These are phyloP conservation scores for Diaporthe sp. DNA, from an alignment of 2,329 filamentous ascomycete species.

Conservation along the genomic window DNA sequence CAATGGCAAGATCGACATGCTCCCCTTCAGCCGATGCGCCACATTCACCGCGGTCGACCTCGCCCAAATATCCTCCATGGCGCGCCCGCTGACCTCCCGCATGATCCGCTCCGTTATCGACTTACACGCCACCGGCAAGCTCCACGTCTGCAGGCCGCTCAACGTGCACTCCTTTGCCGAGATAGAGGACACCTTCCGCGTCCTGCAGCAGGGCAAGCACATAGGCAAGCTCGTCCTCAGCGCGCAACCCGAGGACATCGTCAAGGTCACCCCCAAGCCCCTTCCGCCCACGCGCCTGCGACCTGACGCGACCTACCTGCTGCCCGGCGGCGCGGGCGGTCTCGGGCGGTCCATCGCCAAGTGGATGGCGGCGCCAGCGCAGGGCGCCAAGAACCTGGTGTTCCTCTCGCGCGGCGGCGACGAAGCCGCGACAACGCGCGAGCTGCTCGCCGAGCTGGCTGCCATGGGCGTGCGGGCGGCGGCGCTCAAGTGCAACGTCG, in stretches of 20 bases:
- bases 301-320: constrained; percentile 48
- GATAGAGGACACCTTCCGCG: constrained; percentile 55
- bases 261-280: constrained; percentile 42
- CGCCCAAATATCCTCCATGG: constrained; percentile 20
- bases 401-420: constrained; percentile 49
- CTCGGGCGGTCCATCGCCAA: constrained; percentile 49
- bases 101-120: constrained; percentile 34
- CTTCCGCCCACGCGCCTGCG: constrained; percentile 38
- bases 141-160: constrained; percentile 35
- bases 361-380: constrained; percentile 47
- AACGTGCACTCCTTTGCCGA: constrained; percentile 37
- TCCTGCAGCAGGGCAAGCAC: constrained; percentile 48
- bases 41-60: constrained; percentile 51
- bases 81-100: constrained; percentile 19
- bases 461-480: constrained; percentile 44
- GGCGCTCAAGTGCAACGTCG: constrained; percentile 48
- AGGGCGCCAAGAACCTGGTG: constrained; percentile 50
- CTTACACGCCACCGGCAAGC: constrained; percentile 30
- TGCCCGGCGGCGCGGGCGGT: constrained; percentile 52
- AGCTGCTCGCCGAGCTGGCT: constrained; percentile 45
- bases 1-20: constrained; percentile 54
- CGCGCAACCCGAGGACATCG: constrained; percentile 42
- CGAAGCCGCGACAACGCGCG: constrained; percentile 38
- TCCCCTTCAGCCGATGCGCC: constrained; percentile 32
- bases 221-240: constrained; percentile 55